phyloP scores from a whole-genome alignment of 1,284 basidiomycete species.

The Ceratobasidium sp. region DNA sequence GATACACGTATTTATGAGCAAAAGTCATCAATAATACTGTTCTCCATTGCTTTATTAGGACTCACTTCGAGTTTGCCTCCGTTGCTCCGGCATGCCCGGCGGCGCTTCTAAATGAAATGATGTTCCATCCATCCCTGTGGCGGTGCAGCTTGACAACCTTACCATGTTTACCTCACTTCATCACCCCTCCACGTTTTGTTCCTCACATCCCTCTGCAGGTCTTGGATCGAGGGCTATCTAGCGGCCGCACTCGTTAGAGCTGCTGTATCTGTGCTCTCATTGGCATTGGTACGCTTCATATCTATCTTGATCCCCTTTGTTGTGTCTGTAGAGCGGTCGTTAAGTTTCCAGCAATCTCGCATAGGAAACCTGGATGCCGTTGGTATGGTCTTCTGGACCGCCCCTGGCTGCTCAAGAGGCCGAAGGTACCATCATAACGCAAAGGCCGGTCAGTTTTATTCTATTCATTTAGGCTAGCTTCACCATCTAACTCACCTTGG shows the following conservation, averaged over 20 bases:
- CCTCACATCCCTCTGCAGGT: not conserved
- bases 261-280: not conserved
- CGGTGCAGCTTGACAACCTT: conserved; percentile 15
- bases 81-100: not conserved
- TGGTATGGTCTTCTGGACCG: not conserved
- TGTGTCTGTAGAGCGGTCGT: not conserved
- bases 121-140: not conserved
- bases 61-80: not conserved
- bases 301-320: not conserved
- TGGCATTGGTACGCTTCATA: not conserved
- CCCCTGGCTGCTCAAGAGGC: not conserved
- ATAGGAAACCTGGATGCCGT: not conserved
- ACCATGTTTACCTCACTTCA: conserved; percentile 6
- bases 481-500: not conserved
- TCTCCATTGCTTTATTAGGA: no score
- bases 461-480: not conserved
- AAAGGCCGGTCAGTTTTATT: not conserved
- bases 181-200: not conserved
- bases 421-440: not conserved
- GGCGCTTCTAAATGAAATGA: conserved; percentile 23
- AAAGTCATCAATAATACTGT: no score
- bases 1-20: no score
- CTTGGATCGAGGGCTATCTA: not conserved
- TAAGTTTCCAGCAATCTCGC: not conserved
- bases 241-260: not conserved